Evolutionary conservation across 2,329 filamentous ascomycete genomes (phyloP).

Genomic region (Sporothrix globosa): DNA sequence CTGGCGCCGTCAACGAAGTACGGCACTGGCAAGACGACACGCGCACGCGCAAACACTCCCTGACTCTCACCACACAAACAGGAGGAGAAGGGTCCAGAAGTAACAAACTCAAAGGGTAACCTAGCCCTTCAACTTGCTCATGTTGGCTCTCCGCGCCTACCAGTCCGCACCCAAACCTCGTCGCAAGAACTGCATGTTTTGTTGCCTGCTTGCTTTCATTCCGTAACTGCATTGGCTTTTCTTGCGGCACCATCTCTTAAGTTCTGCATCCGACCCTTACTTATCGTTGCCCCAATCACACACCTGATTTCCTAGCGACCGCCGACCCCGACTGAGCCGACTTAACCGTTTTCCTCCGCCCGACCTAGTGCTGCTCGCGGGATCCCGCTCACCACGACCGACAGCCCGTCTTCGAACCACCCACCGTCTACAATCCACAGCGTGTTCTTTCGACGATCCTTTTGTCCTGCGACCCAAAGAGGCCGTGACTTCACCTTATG

Average conservation of each 20-base stretch:
- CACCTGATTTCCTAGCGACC: background rate
- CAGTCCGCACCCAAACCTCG: background rate
- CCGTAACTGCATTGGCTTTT: background rate
- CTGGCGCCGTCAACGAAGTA: background rate
- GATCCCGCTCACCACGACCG: background rate
- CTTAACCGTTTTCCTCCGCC: background rate
- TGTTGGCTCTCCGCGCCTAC: background rate
- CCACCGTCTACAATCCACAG: background rate
- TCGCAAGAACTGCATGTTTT: background rate
- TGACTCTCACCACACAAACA: background rate
- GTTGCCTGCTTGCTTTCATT: background rate
- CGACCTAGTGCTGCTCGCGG: no score
- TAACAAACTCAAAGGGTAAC: background rate
- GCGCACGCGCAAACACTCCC: background rate
- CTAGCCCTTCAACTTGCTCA: background rate
- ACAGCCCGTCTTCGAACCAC: background rate
- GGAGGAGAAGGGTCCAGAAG: background rate
- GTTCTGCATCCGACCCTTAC: background rate
- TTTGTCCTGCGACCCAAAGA: background rate
- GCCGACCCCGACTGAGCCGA: background rate
- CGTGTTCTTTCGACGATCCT: background rate
- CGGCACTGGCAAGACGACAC: background rate
- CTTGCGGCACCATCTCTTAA: no score
- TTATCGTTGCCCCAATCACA: background rate
- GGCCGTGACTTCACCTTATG: conserved; percentile 20